These are phyloP conservation scores for Globisporangium spinosum DNA, from an alignment of 352 stramenopile species.

Conservation along the genomic window DNA sequence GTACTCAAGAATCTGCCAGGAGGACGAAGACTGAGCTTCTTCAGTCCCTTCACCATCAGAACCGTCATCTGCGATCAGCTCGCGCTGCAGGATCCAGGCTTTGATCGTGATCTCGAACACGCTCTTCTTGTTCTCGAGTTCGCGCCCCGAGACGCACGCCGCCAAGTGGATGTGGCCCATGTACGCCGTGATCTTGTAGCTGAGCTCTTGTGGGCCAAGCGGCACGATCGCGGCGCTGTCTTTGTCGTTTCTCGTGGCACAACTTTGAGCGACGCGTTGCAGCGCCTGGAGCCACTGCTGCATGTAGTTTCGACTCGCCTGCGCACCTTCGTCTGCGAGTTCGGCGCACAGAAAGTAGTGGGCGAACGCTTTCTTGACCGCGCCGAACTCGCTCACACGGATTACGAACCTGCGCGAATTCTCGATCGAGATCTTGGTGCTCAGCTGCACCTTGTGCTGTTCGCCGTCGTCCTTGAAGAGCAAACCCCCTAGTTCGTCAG, in stretches of 20 bases:
- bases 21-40: constrained; percentile 4
- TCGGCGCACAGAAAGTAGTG: constrained; percentile 66
- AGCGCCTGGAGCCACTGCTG: constrained; percentile 53
- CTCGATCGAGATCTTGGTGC: constrained; percentile 34
- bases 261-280: constrained; percentile 6
- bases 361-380: constrained; percentile 24
- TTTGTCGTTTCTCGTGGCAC: constrained; percentile 1
- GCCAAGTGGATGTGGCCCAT: constrained; percentile 53
- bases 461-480: constrained; percentile 18
- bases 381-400: constrained; percentile 35
- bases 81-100: constrained; percentile 59
- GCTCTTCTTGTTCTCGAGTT: constrained; percentile 22
- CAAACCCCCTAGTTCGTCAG: constrained; percentile 54
- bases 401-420: constrained; percentile 70
- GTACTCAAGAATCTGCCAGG: constrained; percentile 70
- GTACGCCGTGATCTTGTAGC: constrained; percentile 36
- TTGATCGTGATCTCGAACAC: constrained; percentile 53
- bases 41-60: neutral
- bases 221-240: neutral
- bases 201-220: constrained; percentile 37
- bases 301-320: constrained; percentile 40
- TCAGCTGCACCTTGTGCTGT: constrained; percentile 9
- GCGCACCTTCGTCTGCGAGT: constrained; percentile 17
- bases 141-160: constrained; percentile 32
- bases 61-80: constrained; percentile 31